A percentile compares a stretch with the other conserved stretches of the same genome.
These are phyloP conservation scores for Paramarasmius palmivorus DNA, from an alignment of 1,284 basidiomycete species.

Conservation along the genomic window DNA sequence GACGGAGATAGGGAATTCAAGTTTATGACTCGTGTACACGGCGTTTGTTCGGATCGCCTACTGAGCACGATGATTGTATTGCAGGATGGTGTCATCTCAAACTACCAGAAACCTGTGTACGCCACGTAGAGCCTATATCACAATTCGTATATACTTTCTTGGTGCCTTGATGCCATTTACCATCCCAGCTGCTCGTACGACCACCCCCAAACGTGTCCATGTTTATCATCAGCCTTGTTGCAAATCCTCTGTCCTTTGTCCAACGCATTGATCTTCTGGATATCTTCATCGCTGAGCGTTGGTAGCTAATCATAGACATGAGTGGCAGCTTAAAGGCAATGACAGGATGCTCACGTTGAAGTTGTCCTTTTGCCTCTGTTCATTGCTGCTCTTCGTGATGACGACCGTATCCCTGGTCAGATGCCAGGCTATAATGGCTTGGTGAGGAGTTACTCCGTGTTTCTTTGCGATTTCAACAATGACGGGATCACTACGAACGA, in stretches of 20 bases:
- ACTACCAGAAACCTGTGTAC: too few species aligned
- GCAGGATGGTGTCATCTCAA: too few species aligned
- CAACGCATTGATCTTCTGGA: conserved; percentile 30
- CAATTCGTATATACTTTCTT: too few species aligned
- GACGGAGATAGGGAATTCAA: too few species aligned
- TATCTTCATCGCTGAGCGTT: conserved; percentile 30
- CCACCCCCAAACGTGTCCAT: conserved; percentile 32
- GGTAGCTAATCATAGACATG: conserved; percentile 24
- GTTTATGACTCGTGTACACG: too few species aligned
- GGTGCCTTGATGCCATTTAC: conserved; percentile 18
- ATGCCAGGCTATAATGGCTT: conserved; percentile 49
- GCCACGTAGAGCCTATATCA: too few species aligned
- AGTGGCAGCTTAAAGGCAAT: neutral
- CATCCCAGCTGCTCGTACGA: conserved; percentile 34
- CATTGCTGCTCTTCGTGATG: conserved; percentile 42
- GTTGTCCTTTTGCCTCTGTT: conserved; percentile 43
- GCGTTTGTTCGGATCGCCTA: too few species aligned
- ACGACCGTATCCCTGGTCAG: conserved; percentile 37
- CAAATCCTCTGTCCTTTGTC: conserved; percentile 34
- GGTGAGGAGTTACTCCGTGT: conserved; percentile 38
- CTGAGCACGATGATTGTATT: too few species aligned
- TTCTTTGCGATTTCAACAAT: conserved; percentile 42
- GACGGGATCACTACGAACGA: conserved; percentile 39
- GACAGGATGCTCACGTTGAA: conserved; percentile 28
- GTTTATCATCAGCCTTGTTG: conserved; percentile 29